A percentile compares a stretch with the other conserved stretches of the same genome.
These are phyloP conservation scores for Nyctanthes arbortristis DNA, from an alignment of 257 asterid genomes.

Conservation along the genomic window DNA sequence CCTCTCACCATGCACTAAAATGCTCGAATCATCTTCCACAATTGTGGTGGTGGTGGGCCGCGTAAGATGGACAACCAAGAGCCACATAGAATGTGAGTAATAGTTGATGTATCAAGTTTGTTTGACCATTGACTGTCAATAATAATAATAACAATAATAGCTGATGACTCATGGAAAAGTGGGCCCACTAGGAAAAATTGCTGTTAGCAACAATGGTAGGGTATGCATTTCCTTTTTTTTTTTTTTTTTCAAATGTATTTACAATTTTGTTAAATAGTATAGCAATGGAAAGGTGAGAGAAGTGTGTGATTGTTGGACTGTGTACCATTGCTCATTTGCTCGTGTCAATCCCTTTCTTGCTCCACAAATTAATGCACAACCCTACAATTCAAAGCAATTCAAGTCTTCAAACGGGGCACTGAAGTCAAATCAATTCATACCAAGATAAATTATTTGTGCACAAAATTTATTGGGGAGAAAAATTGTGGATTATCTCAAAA, in stretches of 20 bases:
- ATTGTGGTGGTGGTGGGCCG: not conserved
- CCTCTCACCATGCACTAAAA: not conserved
- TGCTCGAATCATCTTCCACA: not conserved
- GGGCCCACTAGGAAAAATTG: conserved; percentile 27
- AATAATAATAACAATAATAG: conserved; percentile 32
- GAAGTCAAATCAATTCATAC: too few relatives aligned
- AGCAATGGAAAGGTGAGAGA: not conserved
- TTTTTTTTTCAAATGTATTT: not conserved
- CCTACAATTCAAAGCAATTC: too few relatives aligned
- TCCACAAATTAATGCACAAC: too few relatives aligned
- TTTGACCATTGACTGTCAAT: conserved; percentile 44
- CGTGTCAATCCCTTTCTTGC: not conserved
- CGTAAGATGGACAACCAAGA: conserved; percentile 1
- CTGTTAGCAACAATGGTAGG: conserved; percentile 16
- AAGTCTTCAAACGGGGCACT: too few relatives aligned
- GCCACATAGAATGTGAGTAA: not conserved
- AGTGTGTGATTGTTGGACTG: not conserved
- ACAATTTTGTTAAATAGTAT: too few relatives aligned
- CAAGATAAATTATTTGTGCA: too few relatives aligned
- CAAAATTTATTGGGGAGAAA: too few relatives aligned
- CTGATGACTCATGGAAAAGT: conserved; percentile 29
- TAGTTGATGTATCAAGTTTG: conserved; percentile 38
- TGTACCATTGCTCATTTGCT: not conserved
- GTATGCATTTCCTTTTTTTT: not conserved
- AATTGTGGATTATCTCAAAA: too few relatives aligned